Evolutionary conservation across 495 filamentous ascomycete genomes (phyloP).

Genomic region (Xeromyces bisporus): DNA sequence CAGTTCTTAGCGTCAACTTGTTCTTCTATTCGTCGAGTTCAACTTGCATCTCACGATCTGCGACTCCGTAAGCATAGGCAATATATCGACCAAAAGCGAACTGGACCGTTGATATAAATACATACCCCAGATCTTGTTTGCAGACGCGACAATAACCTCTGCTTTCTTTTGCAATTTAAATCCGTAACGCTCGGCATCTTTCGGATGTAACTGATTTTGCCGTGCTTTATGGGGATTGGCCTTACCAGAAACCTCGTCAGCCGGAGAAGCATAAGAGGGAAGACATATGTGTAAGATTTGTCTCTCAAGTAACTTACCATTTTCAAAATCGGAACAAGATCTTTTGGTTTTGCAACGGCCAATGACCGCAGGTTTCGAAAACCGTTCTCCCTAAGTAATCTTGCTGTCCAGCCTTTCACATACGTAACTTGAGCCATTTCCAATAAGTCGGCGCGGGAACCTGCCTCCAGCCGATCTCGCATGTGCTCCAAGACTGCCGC

Average conservation of each 20-base stretch:
- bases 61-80: no score
- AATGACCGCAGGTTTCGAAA: conserved; percentile 49
- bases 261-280: no score
- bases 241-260: conserved; percentile 5
- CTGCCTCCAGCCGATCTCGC: conserved; percentile 55
- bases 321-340: conserved; percentile 51
- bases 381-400: conserved; percentile 64
- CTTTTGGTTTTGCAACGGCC: conserved; percentile 49
- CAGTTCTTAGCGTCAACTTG: no score
- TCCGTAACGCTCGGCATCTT: conserved; percentile 44
- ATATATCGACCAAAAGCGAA: no score
- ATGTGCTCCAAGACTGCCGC: conserved; percentile 66
- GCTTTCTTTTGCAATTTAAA: conserved; percentile 51
- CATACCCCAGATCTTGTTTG: conserved; percentile 59
- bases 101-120: conserved; percentile 2
- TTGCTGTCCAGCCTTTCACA: conserved; percentile 62
- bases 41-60: conserved; percentile 28
- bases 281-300: no score
- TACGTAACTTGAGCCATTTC: conserved; percentile 59
- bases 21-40: conserved; percentile 22
- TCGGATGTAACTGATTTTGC: conserved; percentile 37
- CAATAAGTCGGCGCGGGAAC: conserved; percentile 55
- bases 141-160: conserved; percentile 48
- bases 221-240: conserved; percentile 36
- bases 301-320: conserved; percentile 39